Conservation (phyloP, 2,329 filamentous ascomycete species). For the Stromatinia cepivora region DNA sequence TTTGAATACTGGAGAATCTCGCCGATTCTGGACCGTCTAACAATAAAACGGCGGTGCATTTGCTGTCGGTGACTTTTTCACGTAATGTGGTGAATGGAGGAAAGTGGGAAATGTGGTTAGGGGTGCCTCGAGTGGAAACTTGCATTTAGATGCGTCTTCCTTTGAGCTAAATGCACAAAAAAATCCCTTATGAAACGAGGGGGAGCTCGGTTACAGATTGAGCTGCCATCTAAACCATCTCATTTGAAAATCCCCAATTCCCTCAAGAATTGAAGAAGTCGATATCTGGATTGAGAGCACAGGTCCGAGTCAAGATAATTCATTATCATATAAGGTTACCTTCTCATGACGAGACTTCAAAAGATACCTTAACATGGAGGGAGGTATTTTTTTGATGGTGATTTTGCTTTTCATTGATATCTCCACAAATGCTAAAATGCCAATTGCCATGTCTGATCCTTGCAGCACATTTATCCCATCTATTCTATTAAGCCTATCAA, state of each 20-base stretch:
- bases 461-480: background rate
- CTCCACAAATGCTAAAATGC: background rate
- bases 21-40: background rate
- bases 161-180: background rate
- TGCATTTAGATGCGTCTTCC: background rate
- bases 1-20: background rate
- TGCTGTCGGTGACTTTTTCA: background rate
- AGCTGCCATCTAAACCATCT: background rate
- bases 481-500: background rate
- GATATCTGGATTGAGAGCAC: background rate
- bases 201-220: too few species aligned
- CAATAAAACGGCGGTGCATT: background rate
- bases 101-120: background rate
- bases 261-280: background rate
- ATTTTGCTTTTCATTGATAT: background rate
- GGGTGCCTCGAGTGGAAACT: slow-evolving; percentile 1
- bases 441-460: background rate
- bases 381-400: background rate
- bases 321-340: background rate
- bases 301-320: background rate
- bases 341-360: background rate
- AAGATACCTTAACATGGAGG: background rate
- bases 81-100: background rate
- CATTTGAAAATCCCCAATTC: too few species aligned
- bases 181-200: slow-evolving; percentile 1